A percentile compares a stretch with the other conserved stretches of the same genome.
Evolutionary conservation across 2,329 filamentous ascomycete species (phyloP).

Genomic region (Calonectria montana): DNA sequence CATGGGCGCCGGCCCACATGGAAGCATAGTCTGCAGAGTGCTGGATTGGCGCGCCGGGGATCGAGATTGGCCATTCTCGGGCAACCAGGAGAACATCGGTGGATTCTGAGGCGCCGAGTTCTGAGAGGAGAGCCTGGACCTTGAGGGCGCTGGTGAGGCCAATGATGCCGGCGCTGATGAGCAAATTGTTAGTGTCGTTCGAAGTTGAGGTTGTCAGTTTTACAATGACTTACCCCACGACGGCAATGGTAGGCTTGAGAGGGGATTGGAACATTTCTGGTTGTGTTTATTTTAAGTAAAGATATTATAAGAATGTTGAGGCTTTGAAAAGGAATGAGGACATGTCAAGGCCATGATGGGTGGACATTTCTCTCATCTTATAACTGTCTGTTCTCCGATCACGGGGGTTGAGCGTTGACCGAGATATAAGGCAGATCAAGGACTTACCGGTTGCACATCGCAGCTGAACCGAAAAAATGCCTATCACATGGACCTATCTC

Average conservation of each 20-base stretch:
- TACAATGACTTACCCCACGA: slow-evolving; percentile 39
- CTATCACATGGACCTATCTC: background rate
- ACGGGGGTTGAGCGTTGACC: background rate
- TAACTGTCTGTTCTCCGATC: background rate
- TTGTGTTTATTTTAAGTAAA: background rate
- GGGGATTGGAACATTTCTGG: slow-evolving; percentile 20
- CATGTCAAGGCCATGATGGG: background rate
- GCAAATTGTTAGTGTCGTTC: background rate
- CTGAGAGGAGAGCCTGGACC: slow-evolving; percentile 48
- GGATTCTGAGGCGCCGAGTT: background rate
- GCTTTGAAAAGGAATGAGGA: background rate
- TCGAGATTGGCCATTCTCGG: slow-evolving; percentile 50
- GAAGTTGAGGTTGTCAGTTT: background rate
- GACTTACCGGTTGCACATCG: background rate
- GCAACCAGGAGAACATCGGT: slow-evolving; percentile 43
- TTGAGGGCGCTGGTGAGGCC: slow-evolving; percentile 62
- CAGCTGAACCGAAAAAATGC: background rate
- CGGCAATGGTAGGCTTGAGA: slow-evolving; percentile 37
- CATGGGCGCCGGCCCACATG: slow-evolving; percentile 68
- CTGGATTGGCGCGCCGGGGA: slow-evolving; percentile 42
- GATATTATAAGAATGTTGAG: background rate
- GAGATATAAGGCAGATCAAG: background rate
- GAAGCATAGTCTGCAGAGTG: slow-evolving; percentile 62
- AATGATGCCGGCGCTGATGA: slow-evolving; percentile 62
- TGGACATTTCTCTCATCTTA: background rate